Base-by-base conservation (phyloP, 345 rosid genomes). In the Mangifera indica region DNA sequence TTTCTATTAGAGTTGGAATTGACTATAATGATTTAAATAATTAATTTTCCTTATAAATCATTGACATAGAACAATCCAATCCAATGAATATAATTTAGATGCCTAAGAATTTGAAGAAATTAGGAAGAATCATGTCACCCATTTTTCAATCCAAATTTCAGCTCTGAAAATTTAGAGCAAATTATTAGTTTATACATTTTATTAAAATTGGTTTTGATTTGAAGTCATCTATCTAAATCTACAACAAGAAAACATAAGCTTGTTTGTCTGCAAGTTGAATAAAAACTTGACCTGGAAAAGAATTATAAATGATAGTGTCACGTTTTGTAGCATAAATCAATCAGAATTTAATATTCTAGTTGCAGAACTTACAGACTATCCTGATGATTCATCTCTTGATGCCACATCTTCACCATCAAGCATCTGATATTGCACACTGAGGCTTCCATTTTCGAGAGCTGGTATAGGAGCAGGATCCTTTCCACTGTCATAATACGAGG, bases 361-460 rank as follows among this genome's bases (percentile, higher is more conserved):
- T 15, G 14, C 8, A 1, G 7, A 46, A 44, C 14, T 24, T 46
- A 20, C 12, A 24, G 0, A 10, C 21, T 64, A 14, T 14, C 13
- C 8, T 3, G 21, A 64, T 14, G 63, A 37, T 14, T 57, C 63
- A 45, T 66, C 59, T 29, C 57, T 8, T 22, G 74, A 52, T 13
- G 66, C 67, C 45, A 58, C 70, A 65, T 52, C 70, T 59, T 61
- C 82, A 37, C 54, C 44, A 70, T 65, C 60, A 55, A 84, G 80
- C 40, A 45, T 42, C 57, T 81, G 76, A 53, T 79, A 84, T 14
- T 64, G 69, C 15, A 51, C 46, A 34, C 26, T 34, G 10, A 54
- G 26, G 60, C 66, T 54, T 18, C 55, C 76, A 45, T 69, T 70
- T 74, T 56, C 83, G 2, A 17, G 22, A 59, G 69, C 24, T 0